Evolutionary conservation across 192 early-diverging fungal species (phyloP).

Genomic region (Gryganskiella cystojenkinii): DNA sequence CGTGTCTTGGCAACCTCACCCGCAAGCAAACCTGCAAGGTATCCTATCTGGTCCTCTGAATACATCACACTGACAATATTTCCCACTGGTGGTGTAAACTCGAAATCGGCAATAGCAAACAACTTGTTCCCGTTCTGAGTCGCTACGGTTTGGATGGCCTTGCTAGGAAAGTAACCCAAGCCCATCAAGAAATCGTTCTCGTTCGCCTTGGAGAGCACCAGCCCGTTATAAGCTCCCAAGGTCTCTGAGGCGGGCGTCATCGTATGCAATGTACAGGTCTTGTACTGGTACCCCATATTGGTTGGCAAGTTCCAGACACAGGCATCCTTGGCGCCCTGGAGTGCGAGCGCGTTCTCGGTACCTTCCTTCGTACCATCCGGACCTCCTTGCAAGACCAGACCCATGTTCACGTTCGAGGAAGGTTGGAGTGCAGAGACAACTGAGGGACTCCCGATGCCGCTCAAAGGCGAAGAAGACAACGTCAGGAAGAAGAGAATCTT

Average conservation of each 20-base stretch:
- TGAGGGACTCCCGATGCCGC: not conserved
- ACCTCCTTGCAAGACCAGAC: slow-evolving; percentile 46
- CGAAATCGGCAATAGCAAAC: slow-evolving; percentile 53
- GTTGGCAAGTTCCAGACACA: slow-evolving; percentile 18
- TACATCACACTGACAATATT: slow-evolving; percentile 54
- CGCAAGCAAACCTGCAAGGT: slow-evolving; percentile 45
- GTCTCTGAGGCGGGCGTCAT: slow-evolving; percentile 35
- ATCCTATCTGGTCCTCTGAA: slow-evolving; percentile 54
- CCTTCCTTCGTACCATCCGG: slow-evolving; percentile 48
- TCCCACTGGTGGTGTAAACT: slow-evolving; percentile 47
- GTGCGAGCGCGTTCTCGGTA: slow-evolving; percentile 39
- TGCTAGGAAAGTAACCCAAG: slow-evolving; percentile 43
- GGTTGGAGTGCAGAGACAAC: no score
- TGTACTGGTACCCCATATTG: slow-evolving; percentile 19
- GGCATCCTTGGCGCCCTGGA: slow-evolving; percentile 44
- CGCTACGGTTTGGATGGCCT: slow-evolving; percentile 44
- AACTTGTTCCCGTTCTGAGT: slow-evolving; percentile 36
- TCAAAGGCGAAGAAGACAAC: not conserved
- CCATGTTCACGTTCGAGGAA: slow-evolving; percentile 27
- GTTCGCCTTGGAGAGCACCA: slow-evolving; percentile 25
- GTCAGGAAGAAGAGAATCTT: not conserved
- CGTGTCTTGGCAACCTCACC: slow-evolving; percentile 46
- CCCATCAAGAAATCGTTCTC: slow-evolving; percentile 51
- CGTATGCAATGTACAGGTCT: slow-evolving; percentile 24
- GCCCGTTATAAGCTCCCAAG: slow-evolving; percentile 29